phyloP scores from a whole-genome alignment of 768 basidiomycete species.

The Mycena filopes region DNA sequence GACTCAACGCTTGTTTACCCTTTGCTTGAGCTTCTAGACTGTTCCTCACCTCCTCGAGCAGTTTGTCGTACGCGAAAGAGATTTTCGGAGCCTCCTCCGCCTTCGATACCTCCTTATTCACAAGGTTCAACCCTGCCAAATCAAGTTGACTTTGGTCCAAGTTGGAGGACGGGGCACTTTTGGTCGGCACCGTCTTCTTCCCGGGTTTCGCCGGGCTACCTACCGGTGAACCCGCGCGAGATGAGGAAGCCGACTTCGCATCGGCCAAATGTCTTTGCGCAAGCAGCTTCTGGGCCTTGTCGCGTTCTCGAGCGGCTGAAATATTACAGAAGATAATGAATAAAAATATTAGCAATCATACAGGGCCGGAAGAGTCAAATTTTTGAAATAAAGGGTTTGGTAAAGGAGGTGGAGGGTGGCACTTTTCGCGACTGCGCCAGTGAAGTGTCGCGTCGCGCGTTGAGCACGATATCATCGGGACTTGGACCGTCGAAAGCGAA shows the following conservation, averaged over 20 bases:
- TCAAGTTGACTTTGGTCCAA: constrained; percentile 74
- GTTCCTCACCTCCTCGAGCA: constrained; percentile 82
- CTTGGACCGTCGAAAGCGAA: constrained; percentile 87
- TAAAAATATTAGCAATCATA: constrained; percentile 48
- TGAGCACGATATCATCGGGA: constrained; percentile 90
- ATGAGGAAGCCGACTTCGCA: constrained; percentile 53
- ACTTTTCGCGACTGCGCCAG: constrained; percentile 53
- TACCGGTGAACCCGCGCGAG: constrained; percentile 57
- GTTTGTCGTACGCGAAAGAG: constrained; percentile 78
- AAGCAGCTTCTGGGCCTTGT: constrained; percentile 71
- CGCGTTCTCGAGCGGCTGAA: constrained; percentile 84
- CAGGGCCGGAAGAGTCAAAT: constrained; percentile 37
- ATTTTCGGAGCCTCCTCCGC: constrained; percentile 71
- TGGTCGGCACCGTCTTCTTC: constrained; percentile 55
- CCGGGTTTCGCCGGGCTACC: constrained; percentile 53
- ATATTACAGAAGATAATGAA: constrained; percentile 49
- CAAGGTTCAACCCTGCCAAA: constrained; percentile 78
- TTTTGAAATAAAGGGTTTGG: constrained; percentile 34
- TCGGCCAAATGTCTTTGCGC: constrained; percentile 56
- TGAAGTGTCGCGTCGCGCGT: constrained; percentile 81
- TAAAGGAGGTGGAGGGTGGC: constrained; percentile 23
- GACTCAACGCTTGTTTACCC: constrained; percentile 77
- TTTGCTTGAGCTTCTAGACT: constrained; percentile 58
- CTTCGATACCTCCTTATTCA: constrained; percentile 49
- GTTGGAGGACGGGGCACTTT: constrained; percentile 33